These are phyloP conservation scores for Ophiostoma ulmi DNA, from an alignment of 2,329 filamentous ascomycete species.

Conservation along the genomic window DNA sequence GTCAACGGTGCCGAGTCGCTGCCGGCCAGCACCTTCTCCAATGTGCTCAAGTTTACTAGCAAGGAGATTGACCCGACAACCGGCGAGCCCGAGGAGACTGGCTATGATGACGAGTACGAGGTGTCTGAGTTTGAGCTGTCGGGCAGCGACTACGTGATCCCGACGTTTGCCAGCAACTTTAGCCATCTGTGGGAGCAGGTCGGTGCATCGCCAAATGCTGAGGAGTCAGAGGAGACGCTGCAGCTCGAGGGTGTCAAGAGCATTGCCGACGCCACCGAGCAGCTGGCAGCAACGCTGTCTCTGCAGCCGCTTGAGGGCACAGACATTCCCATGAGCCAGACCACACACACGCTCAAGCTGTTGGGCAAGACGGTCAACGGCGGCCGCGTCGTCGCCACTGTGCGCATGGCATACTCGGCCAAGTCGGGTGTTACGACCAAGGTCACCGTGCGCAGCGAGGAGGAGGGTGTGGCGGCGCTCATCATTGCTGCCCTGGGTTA, in stretches of 20 bases:
- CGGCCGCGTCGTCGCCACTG: constrained; percentile 77
- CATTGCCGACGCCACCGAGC: constrained; percentile 89
- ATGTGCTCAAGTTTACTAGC: constrained; percentile 91
- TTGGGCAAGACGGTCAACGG: constrained; percentile 92
- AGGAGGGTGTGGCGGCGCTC: constrained; percentile 80
- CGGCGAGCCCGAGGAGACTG: constrained; percentile 82
- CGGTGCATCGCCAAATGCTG: constrained; percentile 74
- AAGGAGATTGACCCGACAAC: constrained; percentile 96
- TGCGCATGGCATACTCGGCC: constrained; percentile 89
- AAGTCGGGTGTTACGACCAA: constrained; percentile 95
- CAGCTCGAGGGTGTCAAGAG: constrained; percentile 84
- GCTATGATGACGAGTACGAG: constrained; percentile 97
- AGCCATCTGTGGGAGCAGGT: constrained; percentile 93
- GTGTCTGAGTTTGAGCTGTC: constrained; percentile 87
- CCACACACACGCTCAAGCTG: constrained; percentile 89
- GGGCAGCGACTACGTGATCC: constrained; percentile 90
- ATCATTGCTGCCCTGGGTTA: constrained; percentile 80
- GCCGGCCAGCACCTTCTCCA: constrained; percentile 77
- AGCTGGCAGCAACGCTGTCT: constrained; percentile 78
- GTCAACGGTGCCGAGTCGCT: constrained; percentile 69
- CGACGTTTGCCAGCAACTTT: constrained; percentile 91
- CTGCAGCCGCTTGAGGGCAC: constrained; percentile 92
- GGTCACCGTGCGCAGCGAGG: constrained; percentile 85
- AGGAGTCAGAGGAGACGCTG: constrained; percentile 86
- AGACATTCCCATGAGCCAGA: constrained; percentile 80